A percentile compares a stretch with the other conserved stretches of the same genome.
Conservation (phyloP, 2,329 filamentous ascomycete species). For the Talaromyces albobiverticillius region DNA sequence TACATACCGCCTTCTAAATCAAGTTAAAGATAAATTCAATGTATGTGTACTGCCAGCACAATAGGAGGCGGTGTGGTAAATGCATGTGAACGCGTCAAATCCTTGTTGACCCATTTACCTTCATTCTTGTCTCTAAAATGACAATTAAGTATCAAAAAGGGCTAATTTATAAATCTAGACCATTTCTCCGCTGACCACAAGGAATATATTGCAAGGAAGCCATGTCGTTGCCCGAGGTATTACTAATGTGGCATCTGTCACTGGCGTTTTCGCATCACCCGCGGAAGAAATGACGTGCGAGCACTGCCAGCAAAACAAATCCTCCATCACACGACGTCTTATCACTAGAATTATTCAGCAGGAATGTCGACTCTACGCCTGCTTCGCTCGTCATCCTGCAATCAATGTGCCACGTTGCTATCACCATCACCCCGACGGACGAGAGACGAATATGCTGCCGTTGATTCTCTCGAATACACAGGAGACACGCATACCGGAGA, state of each 20-base stretch:
- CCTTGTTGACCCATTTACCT: too few species aligned
- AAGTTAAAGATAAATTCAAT: too few species aligned
- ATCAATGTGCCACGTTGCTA: not conserved
- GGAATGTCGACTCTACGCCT: not conserved
- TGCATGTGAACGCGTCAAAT: too few species aligned
- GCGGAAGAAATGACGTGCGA: conserved; percentile 12
- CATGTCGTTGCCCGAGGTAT: not conserved
- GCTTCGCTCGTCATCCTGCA: not conserved
- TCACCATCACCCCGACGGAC: too few species aligned
- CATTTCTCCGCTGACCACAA: too few species aligned
- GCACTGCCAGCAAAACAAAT: not conserved
- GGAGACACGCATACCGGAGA: not conserved
- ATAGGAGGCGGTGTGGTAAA: too few species aligned
- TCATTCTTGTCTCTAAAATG: too few species aligned
- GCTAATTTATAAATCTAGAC: too few species aligned
- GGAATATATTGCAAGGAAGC: not conserved
- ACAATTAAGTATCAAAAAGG: too few species aligned
- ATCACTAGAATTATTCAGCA: not conserved
- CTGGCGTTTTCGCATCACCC: conserved; percentile 10
- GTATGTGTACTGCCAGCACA: too few species aligned
- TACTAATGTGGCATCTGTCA: not conserved
- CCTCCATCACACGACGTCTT: not conserved
- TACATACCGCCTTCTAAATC: too few species aligned
- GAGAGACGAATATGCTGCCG: not conserved
- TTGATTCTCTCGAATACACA: not conserved